Percentiles rank a stretch among this genome's conserved stretches.
phyloP scores from a whole-genome alignment of 768 basidiomycete species.

The Leccinum broughii region DNA sequence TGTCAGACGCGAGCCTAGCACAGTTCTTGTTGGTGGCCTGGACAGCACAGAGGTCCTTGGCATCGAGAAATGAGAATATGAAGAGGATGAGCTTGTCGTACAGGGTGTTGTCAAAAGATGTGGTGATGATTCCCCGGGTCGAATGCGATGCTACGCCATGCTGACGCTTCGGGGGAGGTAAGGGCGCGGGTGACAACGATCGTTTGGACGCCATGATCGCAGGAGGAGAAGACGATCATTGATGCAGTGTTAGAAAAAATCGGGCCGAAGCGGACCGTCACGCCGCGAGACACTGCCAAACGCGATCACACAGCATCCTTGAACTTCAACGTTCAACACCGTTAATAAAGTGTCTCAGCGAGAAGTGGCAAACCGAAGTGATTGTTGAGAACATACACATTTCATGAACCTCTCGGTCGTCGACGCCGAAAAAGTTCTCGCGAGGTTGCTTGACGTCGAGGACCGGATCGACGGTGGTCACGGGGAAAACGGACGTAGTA shows the following conservation, averaged over 20 bases:
- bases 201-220: conserved; percentile 42
- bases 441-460: too few species aligned
- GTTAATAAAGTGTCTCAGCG: too few species aligned
- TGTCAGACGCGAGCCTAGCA: conserved; percentile 65
- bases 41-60: conserved; percentile 63
- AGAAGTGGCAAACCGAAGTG: too few species aligned
- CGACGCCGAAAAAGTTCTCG: too few species aligned
- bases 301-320: too few species aligned
- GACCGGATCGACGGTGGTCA: too few species aligned
- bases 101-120: conserved; percentile 54
- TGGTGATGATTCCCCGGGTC: conserved; percentile 13
- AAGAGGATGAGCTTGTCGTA: conserved; percentile 77
- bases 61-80: conserved; percentile 71
- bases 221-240: neutral
- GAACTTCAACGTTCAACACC: too few species aligned
- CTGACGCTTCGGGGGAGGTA: conserved; percentile 61
- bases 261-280: conserved; percentile 15
- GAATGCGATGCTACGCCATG: conserved; percentile 30
- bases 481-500: too few species aligned
- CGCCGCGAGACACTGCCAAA: too few species aligned
- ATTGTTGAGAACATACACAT: too few species aligned
- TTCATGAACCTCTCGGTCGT: too few species aligned
- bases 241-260: conserved; percentile 8
- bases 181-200: conserved; percentile 43
- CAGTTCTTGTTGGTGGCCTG: conserved; percentile 67